phyloP scores from a whole-genome alignment of 768 basidiomycete genomes.

The Trametes coccinea region DNA sequence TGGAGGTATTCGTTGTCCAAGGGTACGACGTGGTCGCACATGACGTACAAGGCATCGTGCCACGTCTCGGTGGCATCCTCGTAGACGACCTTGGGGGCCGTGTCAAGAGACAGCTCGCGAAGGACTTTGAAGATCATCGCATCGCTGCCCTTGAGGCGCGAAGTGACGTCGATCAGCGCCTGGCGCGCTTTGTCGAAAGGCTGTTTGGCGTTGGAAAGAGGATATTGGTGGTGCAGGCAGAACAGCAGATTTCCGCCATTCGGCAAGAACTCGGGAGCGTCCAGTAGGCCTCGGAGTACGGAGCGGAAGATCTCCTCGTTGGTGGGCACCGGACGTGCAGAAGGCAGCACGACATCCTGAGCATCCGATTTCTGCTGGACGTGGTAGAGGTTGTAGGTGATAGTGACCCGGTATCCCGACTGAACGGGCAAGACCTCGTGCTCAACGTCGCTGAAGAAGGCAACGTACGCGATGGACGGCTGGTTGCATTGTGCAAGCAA shows the following conservation, averaged over 20 bases:
- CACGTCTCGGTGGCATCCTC: not conserved
- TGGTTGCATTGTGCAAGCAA: conserved; percentile 14
- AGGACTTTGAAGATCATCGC: not conserved
- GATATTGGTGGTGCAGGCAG: conserved; percentile 40
- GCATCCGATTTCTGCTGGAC: not conserved
- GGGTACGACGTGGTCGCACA: not conserved
- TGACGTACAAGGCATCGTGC: too few relatives aligned
- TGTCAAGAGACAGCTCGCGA: not conserved
- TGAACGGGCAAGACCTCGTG: conserved; percentile 46
- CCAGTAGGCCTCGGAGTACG: conserved; percentile 31
- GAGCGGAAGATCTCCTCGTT: conserved; percentile 14
- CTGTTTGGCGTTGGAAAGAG: conserved; percentile 7
- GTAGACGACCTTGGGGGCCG: conserved; percentile 2
- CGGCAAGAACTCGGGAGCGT: conserved; percentile 37
- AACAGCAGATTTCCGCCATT: conserved; percentile 44
- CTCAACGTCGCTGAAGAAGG: conserved; percentile 47
- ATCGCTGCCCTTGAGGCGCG: conserved; percentile 16
- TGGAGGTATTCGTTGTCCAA: not conserved
- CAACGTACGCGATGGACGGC: conserved; percentile 37
- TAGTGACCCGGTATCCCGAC: conserved; percentile 44
- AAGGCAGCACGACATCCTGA: not conserved
- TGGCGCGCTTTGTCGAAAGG: not conserved
- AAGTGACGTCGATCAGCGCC: not conserved
- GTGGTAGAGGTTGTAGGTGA: conserved; percentile 45
- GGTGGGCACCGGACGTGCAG: not conserved